These are phyloP conservation scores for Parsonsia alboflavescens DNA, from an alignment of 257 asterid species.

Conservation along the genomic window DNA sequence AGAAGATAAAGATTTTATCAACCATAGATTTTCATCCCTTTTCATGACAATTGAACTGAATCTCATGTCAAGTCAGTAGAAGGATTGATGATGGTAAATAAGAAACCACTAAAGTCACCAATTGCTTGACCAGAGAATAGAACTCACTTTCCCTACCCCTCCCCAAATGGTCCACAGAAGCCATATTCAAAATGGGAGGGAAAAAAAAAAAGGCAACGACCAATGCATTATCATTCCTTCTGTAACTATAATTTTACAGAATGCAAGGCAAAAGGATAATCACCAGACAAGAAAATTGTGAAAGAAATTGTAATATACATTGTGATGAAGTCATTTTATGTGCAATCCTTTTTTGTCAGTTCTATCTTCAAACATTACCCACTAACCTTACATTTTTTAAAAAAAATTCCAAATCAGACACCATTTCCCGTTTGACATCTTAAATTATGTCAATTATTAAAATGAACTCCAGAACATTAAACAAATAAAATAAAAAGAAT, in stretches of 20 bases:
- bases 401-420: neutral
- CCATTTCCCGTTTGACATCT: neutral
- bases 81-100: too few species aligned
- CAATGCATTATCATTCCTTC: too few species aligned
- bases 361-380: neutral
- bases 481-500: too few species aligned
- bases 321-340: neutral
- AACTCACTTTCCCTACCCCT: too few species aligned
- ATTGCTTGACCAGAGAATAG: too few species aligned
- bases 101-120: too few species aligned
- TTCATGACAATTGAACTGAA: neutral
- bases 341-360: neutral
- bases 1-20: neutral
- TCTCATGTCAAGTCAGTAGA: too few species aligned
- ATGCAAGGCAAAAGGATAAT: neutral
- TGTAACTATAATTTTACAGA: neutral
- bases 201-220: too few species aligned
- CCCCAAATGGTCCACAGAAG: too few species aligned
- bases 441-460: neutral
- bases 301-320: neutral
- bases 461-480: neutral
- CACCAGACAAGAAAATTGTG: neutral
- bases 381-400: neutral
- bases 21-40: neutral
- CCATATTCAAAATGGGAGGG: too few species aligned